Evolutionary conservation across 305 asterid species (phyloP), one percentile per base, ranked within the genome.

Genomic region (Salvia sclarea): DNA sequence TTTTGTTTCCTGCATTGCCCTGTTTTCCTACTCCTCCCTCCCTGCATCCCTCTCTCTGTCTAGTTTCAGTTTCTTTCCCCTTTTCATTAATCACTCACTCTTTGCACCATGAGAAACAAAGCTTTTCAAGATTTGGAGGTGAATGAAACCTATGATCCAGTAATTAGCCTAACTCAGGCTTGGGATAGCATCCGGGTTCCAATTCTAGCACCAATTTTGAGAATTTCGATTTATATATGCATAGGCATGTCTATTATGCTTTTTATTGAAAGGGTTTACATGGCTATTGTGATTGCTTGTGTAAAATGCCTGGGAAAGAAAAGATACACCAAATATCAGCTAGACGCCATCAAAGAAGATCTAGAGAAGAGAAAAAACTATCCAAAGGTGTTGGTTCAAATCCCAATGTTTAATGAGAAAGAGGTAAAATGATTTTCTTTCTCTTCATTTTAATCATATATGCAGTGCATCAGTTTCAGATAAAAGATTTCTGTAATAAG

Each of bases 361-460:
- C 78, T 88, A 54, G 93, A 88, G 81, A 69, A 72, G 75, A 85
- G 85, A 76, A 85, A 63, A 71, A 82, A 85, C 76, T 77, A 83
- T 71, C 97, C 96, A 4, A 86, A 66, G 72, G 97, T 91, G 86
- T 70, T 91, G 79, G 91, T 88, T 61, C 97, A 91, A 72, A 85
- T 91, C 71, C 97, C 95, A 11, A 91, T 91, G 96, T 91, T 79
- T 56, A 91, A 91, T 21, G 96, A 91, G 58, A 85, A 81, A 73
- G 97, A 91, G 97, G 97, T 91, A 85, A 66, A 18, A 72, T 11
- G 55, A 47, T 52, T 13, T 43, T 49, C n/a, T 8, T 37, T 7
- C 45, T 45, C 17, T 69, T 66, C 50, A 44, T 48, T 76, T 35
- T 37, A 64, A 56, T 67, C 13, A 1, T 28, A 24, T 55, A 45